phyloP scores from a whole-genome alignment of 805 yeast genomes.

The Pichia kluyveri region DNA sequence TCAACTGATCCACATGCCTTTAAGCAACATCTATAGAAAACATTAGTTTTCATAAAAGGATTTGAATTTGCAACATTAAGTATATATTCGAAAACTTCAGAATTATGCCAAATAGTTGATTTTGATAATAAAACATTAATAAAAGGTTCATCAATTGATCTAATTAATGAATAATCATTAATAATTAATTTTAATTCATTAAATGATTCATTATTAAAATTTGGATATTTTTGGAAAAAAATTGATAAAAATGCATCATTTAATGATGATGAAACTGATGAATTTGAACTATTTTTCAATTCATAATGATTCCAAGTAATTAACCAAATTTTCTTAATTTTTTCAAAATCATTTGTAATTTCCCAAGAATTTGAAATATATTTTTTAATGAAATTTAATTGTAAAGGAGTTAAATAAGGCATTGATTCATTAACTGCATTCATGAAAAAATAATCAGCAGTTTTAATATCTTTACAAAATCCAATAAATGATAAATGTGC shows the following conservation, averaged over 20 bases:
- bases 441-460: slow-evolving; percentile 66
- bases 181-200: slow-evolving; percentile 48
- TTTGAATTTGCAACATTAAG: slow-evolving; percentile 50
- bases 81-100: slow-evolving; percentile 54
- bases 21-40: slow-evolving; percentile 61
- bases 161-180: slow-evolving; percentile 43
- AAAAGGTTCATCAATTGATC: slow-evolving; percentile 69
- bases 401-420: slow-evolving; percentile 65
- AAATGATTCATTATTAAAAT: slow-evolving; percentile 46
- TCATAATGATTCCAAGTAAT: slow-evolving; percentile 52
- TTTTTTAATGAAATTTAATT: slow-evolving; percentile 63
- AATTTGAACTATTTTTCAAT: slow-evolving; percentile 38
- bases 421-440: slow-evolving; percentile 61
- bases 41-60: slow-evolving; percentile 52
- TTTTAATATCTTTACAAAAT: slow-evolving; percentile 58
- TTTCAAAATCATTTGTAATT: slow-evolving; percentile 46
- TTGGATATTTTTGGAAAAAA: slow-evolving; percentile 53
- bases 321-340: slow-evolving; percentile 54
- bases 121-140: slow-evolving; percentile 67
- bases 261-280: slow-evolving; percentile 63
- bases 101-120: slow-evolving; percentile 58
- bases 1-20: slow-evolving; percentile 64
- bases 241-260: slow-evolving; percentile 61
- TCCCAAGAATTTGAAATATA: slow-evolving; percentile 54
- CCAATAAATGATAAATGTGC: slow-evolving; percentile 76